Evolutionary conservation across 2,329 filamentous ascomycete species (phyloP).

Genomic region (Diatrype stigma): DNA sequence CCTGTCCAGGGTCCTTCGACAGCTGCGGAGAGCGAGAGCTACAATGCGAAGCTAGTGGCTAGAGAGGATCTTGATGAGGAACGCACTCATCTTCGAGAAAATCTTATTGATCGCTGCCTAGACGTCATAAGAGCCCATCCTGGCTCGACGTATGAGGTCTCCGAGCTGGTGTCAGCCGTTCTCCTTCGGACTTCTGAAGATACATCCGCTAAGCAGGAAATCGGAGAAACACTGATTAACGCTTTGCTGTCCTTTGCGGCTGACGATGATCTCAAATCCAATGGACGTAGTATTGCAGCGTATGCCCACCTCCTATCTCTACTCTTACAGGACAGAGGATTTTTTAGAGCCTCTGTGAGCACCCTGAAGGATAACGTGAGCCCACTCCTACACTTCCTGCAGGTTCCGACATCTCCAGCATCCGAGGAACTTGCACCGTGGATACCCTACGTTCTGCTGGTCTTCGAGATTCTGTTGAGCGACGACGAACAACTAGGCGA

Average conservation of each 20-base stretch:
- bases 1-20: slow-evolving; percentile 15
- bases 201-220: slow-evolving; percentile 56
- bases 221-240: slow-evolving; percentile 77
- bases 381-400: slow-evolving; percentile 75
- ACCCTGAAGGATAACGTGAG: slow-evolving; percentile 73
- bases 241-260: slow-evolving; percentile 69
- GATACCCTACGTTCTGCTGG: slow-evolving; percentile 85
- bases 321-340: slow-evolving; percentile 75
- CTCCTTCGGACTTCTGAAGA: slow-evolving; percentile 56
- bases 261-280: slow-evolving; percentile 60
- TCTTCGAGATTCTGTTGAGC: slow-evolving; percentile 85
- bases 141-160: slow-evolving; percentile 83
- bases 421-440: slow-evolving; percentile 81
- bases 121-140: slow-evolving; percentile 87
- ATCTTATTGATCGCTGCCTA: slow-evolving; percentile 83
- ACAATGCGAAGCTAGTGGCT: slow-evolving; percentile 41
- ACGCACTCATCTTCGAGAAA: slow-evolving; percentile 66
- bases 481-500: slow-evolving; percentile 80
- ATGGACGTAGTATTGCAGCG: slow-evolving; percentile 65
- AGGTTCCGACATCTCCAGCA: slow-evolving; percentile 61
- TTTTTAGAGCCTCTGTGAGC: slow-evolving; percentile 73
- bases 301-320: slow-evolving; percentile 90
- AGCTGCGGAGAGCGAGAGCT: slow-evolving; percentile 14
- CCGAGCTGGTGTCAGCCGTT: slow-evolving; percentile 77
- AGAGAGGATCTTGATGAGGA: slow-evolving; percentile 77